Conservation (phyloP, 2,329 filamentous ascomycete species). For the Emergomyces pasteurianus region DNA sequence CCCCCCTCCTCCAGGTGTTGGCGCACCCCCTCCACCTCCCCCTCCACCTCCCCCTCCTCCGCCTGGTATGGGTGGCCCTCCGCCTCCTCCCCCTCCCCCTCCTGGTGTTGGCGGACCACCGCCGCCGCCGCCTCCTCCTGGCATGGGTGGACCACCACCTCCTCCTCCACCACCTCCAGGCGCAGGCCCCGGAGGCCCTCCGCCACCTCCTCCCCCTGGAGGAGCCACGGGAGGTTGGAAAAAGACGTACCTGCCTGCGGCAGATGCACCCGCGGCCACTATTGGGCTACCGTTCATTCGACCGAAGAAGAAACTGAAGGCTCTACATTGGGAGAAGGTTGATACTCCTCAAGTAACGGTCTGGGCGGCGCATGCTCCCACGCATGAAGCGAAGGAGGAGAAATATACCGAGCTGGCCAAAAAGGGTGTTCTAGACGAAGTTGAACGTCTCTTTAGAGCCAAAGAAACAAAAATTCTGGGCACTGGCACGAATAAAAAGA, state of each 20-base stretch:
- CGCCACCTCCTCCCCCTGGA: conserved; percentile 26
- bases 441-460: conserved; percentile 93
- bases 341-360: conserved; percentile 84
- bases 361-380: conserved; percentile 78
- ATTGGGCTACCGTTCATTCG: conserved; percentile 67
- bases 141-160: conserved; percentile 28
- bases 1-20: conserved; percentile 33
- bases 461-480: conserved; percentile 87
- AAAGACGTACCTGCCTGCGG: conserved; percentile 63
- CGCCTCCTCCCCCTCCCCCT: conserved; percentile 32
- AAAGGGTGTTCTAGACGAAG: conserved; percentile 92
- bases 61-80: conserved; percentile 30
- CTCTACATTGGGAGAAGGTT: conserved; percentile 97
- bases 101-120: conserved; percentile 28
- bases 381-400: conserved; percentile 81
- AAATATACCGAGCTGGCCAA: conserved; percentile 88
- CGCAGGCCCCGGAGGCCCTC: conserved; percentile 24
- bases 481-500: conserved; percentile 56
- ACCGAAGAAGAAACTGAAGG: conserved; percentile 99
- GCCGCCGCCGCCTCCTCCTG: conserved; percentile 36
- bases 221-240: conserved; percentile 34
- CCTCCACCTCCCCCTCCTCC: conserved; percentile 35
- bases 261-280: conserved; percentile 42
- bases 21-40: conserved; percentile 24
- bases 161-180: conserved; percentile 27